Percentiles rank a stretch among this genome's conserved stretches.
Conservation (phyloP, 805 yeast species). For the Wickerhamomyces alni region DNA sequence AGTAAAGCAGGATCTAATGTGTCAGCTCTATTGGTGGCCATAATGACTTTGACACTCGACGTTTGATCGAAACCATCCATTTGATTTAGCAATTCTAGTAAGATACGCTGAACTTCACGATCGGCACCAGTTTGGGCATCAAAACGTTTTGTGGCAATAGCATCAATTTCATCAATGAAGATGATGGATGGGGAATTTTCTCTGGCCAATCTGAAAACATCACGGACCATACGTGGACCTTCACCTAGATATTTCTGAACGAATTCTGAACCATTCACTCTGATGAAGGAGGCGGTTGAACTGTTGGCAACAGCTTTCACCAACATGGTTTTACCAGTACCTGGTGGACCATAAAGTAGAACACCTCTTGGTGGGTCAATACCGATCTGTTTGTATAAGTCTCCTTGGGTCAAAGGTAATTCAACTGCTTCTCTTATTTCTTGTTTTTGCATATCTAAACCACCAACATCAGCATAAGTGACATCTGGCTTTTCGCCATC, state of each 20-base stretch:
- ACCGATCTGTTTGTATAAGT: slow-evolving; percentile 94
- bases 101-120: slow-evolving; percentile 96
- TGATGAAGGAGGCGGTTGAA: slow-evolving; percentile 90
- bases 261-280: slow-evolving; percentile 97
- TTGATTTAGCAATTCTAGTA: slow-evolving; percentile 91
- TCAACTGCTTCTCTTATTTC: slow-evolving; percentile 99
- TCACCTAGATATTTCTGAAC: slow-evolving; percentile 98
- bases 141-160: slow-evolving; percentile 97
- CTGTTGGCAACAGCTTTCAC: slow-evolving; percentile 98
- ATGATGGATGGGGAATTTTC: slow-evolving; percentile 97
- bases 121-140: slow-evolving; percentile 99
- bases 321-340: slow-evolving; percentile 98
- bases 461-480: slow-evolving; percentile 97
- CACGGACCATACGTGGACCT: slow-evolving; percentile 99
- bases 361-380: slow-evolving; percentile 99
- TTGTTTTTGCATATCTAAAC: slow-evolving; percentile 97
- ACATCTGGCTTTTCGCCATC: slow-evolving; percentile 91
- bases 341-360: slow-evolving; percentile 97
- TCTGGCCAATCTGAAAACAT: slow-evolving; percentile 93
- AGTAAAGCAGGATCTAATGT: slow-evolving; percentile 96
- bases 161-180: slow-evolving; percentile 97
- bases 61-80: slow-evolving; percentile 99
- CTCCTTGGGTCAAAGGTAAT: slow-evolving; percentile 92
- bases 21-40: slow-evolving; percentile 99
- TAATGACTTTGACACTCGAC: slow-evolving; percentile 92